Percentiles rank a stretch among this genome's conserved stretches.
Evolutionary conservation across 345 rosid species (phyloP).

Genomic region (Melaleuca alternifolia): DNA sequence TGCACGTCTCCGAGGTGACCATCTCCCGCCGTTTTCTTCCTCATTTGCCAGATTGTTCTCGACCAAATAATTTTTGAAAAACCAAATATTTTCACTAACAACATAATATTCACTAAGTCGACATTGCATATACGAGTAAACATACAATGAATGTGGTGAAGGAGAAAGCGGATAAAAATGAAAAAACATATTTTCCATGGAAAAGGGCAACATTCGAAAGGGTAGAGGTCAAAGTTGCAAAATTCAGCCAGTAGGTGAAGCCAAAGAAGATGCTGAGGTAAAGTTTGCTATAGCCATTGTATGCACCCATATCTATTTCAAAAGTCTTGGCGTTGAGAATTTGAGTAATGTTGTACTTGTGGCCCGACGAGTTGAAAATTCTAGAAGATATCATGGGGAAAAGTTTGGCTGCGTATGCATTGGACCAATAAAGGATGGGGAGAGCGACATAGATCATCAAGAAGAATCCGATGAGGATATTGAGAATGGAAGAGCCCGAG

Average conservation of each 20-base stretch:
- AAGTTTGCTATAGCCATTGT: slow-evolving; percentile 58
- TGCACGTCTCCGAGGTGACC: slow-evolving; percentile 47
- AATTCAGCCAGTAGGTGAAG: slow-evolving; percentile 46
- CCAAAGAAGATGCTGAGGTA: slow-evolving; percentile 58
- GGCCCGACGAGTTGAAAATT: slow-evolving; percentile 36
- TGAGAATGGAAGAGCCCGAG: slow-evolving; percentile 56
- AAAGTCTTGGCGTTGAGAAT: slow-evolving; percentile 33
- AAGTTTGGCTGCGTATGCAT: slow-evolving; percentile 33
- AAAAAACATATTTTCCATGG: slow-evolving; percentile 50
- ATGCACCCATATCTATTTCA: slow-evolving; percentile 23
- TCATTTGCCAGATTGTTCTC: slow-evolving; percentile 45
- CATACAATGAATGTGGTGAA: slow-evolving; percentile 16
- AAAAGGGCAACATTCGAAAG: slow-evolving; percentile 65
- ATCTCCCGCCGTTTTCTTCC: slow-evolving; percentile 33
- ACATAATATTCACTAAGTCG: neutral
- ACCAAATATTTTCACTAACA: neutral
- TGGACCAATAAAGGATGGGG: slow-evolving; percentile 47
- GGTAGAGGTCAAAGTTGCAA: slow-evolving; percentile 41
- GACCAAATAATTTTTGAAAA: neutral
- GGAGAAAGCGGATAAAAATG: slow-evolving; percentile 21
- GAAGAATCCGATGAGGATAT: slow-evolving; percentile 36
- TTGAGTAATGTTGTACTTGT: slow-evolving; percentile 39
- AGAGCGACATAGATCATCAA: slow-evolving; percentile 40
- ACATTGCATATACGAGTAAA: neutral
- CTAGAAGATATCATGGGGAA: slow-evolving; percentile 44